Conservation (phyloP, 2,329 filamentous ascomycete species). For the Exutisphaerella laricina region DNA sequence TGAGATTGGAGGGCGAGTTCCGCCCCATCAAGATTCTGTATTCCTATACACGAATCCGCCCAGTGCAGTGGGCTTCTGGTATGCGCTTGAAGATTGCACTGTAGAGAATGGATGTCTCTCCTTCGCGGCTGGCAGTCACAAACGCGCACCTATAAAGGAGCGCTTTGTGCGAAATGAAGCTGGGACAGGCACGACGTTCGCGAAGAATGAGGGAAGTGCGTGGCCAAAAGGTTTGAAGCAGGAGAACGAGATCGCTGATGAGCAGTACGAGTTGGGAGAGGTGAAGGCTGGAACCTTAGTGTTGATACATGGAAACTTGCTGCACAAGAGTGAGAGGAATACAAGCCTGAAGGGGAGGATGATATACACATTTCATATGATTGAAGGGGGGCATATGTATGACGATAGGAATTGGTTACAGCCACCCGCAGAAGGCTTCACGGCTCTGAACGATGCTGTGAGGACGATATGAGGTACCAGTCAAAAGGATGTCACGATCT, state of each 20-base stretch:
- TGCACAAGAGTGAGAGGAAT: constrained; percentile 97
- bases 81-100: constrained; percentile 89
- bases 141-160: constrained; percentile 61
- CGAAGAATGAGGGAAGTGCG: constrained; percentile 54
- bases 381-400: constrained; percentile 75
- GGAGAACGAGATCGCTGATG: constrained; percentile 34
- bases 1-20: constrained; percentile 87
- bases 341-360: constrained; percentile 77
- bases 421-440: constrained; percentile 70
- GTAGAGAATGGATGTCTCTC: constrained; percentile 80
- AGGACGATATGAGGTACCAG: too few relatives aligned
- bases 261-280: constrained; percentile 71
- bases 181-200: constrained; percentile 53
- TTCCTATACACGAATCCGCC: constrained; percentile 89
- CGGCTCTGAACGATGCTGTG: constrained; percentile 27
- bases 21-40: constrained; percentile 84
- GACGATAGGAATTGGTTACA: constrained; percentile 92
- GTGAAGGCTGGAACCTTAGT: constrained; percentile 88
- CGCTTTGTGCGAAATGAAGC: constrained; percentile 64
- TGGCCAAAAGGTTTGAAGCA: constrained; percentile 41
- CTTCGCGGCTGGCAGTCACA: constrained; percentile 78
- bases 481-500: too few relatives aligned
- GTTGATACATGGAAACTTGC: constrained; percentile 87
- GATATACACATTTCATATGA: constrained; percentile 97
- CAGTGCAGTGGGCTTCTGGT: constrained; percentile 92